Evolutionary conservation across 495 filamentous ascomycete genomes (phyloP), one percentile per base, ranked within the genome.

Genomic region (Astrothelium subdiscretum): DNA sequence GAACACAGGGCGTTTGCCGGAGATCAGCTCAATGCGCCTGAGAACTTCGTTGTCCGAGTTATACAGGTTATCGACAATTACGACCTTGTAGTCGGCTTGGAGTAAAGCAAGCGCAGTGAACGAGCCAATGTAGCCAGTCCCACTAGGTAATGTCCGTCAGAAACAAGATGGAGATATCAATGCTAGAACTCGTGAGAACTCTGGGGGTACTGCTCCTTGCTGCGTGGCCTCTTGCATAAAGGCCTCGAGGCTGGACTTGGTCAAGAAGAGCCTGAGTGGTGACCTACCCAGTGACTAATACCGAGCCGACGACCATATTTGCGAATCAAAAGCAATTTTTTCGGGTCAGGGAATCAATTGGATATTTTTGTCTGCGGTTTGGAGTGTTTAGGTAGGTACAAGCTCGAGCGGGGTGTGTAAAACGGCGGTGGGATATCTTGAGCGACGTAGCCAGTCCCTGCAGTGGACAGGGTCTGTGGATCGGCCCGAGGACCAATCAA

Each of bases 121-220:
- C 43, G 94, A 98, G 68, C 94, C 94, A 74, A 98, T 98, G 81
- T 98, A 98, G 78, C 94, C 94, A 62, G 90, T 94, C 67, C 94
- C 94, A 79, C 94, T 98, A 73, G 13, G 38, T 20, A 32, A 32
- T 60, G 18, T 67, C 59, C 62, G 62, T 62, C 43, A 32, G 51
- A 24, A 58, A 38, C 26, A 10, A 15, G 54, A 27, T 32, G 18
- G 35, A 35, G 27, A 59, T 31, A 32, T n/a, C 35, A 22, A 52
- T 65, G 68, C 42, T 58, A 64, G 31, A n/a, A 18, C 48, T 60
- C n/a, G n/a, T n/a, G n/a, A n/a, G n/a, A n/a, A n/a, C n/a, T n/a
- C n/a, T n/a, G n/a, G n/a, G n/a, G n/a, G n/a, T n/a, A n/a, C n/a
- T n/a, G n/a, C n/a, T n/a, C n/a, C n/a, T n/a, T n/a, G n/a, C n/a